Evolutionary conservation across 768 basidiomycete genomes (phyloP), one percentile per base, ranked within the genome.

Genomic region (Kwoniella heveanensis): DNA sequence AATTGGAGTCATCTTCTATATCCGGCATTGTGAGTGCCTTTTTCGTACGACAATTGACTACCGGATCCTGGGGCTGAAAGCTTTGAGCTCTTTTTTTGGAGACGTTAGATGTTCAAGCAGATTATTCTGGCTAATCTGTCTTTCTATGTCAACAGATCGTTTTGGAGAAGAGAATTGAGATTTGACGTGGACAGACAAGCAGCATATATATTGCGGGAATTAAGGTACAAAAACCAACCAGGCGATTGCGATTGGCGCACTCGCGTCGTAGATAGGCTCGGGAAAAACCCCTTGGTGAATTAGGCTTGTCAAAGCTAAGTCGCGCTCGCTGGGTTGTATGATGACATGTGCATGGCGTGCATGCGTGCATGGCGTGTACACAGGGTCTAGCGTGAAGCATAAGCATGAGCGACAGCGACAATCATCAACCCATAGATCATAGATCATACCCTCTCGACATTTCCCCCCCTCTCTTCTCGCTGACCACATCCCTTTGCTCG

Each of bases 1-100:
- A 52, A 22, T 65, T 57, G 2, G 58, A 48, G n/a, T 36, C 57
- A 17, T 54, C 64, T 32, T 58, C 44, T 53, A 55, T 65, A n/a
- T 65, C 63, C 17, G 63, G 21, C 63, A 65, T 65, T 47, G 22
- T 65, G 62, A 19, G 39, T 10, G 8, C 39, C 19, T 44, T 44
- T 19, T 44, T 44, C 8, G 39, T 9, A 44, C 39, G 39, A 32
- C 32, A 32, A 44, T 44, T 44, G 39, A 17, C 39, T n/a, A n/a
- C n/a, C n/a, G n/a, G n/a, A n/a, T n/a, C n/a, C n/a, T n/a, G n/a
- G n/a, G n/a, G n/a, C n/a, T n/a, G n/a, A n/a, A n/a, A n/a, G n/a
- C n/a, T n/a, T n/a, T n/a, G n/a, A n/a, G n/a, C n/a, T n/a, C n/a
- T n/a, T n/a, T n/a, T n/a, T n/a, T n/a, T n/a, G n/a, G n/a, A n/a